Percentiles rank a stretch among this genome's conserved stretches.
phyloP scores from a whole-genome alignment of 805 yeast genomes.

The Candida ascalaphidarum region DNA sequence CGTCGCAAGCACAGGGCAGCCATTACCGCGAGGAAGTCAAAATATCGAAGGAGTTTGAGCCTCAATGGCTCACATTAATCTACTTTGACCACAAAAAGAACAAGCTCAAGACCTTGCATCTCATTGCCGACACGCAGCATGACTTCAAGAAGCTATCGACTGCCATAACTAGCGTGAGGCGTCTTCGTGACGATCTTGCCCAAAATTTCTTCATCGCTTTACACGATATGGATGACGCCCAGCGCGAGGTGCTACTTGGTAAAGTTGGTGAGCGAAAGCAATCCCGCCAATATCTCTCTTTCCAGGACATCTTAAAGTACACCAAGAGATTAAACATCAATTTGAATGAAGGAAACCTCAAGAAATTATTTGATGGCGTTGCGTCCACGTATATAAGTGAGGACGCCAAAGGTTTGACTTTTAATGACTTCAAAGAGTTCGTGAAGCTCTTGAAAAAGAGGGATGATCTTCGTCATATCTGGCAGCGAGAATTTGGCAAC shows the following conservation, averaged over 20 bases:
- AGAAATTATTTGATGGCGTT: slow-evolving; percentile 42
- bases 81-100: slow-evolving; percentile 52
- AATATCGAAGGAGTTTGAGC: slow-evolving; percentile 54
- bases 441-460: slow-evolving; percentile 61
- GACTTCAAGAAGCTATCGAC: slow-evolving; percentile 48
- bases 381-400: slow-evolving; percentile 15
- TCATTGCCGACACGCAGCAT: slow-evolving; percentile 59
- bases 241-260: slow-evolving; percentile 15
- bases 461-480: slow-evolving; percentile 49
- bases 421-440: slow-evolving; percentile 67
- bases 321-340: slow-evolving; percentile 66
- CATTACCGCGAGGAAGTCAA: slow-evolving; percentile 83
- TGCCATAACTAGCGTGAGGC: slow-evolving; percentile 54
- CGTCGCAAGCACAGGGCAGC: slow-evolving; percentile 63
- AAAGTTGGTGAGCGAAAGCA: slow-evolving; percentile 11
- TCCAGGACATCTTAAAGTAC: slow-evolving; percentile 60
- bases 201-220: slow-evolving; percentile 41
- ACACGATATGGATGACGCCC: slow-evolving; percentile 24
- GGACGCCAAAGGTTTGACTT: slow-evolving; percentile 38
- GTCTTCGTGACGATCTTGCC: slow-evolving; percentile 55
- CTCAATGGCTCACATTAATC: slow-evolving; percentile 74
- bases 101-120: slow-evolving; percentile 71
- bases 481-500: slow-evolving; percentile 24
- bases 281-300: slow-evolving; percentile 33
- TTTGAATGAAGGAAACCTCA: slow-evolving; percentile 47